Conservation (phyloP, 2,329 filamentous ascomycete genomes). For the Akanthomyces lecanii region DNA sequence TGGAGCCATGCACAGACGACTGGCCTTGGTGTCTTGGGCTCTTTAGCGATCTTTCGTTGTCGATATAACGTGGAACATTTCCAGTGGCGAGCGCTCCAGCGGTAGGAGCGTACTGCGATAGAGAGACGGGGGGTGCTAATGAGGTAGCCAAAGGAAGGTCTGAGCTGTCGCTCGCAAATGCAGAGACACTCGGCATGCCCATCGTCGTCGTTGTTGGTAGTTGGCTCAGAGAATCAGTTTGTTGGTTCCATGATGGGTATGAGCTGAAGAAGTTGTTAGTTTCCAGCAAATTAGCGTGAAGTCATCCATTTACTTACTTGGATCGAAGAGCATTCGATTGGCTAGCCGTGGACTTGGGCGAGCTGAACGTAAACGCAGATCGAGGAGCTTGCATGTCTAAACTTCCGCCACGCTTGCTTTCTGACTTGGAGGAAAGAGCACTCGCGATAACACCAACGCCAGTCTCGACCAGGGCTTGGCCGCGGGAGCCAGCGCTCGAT, state of each 20-base stretch:
- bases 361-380: constrained; percentile 54
- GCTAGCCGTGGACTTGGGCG: constrained; percentile 51
- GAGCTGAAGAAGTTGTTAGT: constrained; percentile 42
- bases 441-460: constrained; percentile 58
- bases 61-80: constrained; percentile 53
- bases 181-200: constrained; percentile 44
- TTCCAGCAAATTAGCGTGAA: background rate
- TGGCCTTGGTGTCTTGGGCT: constrained; percentile 52
- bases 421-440: constrained; percentile 50
- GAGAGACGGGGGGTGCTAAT: constrained; percentile 48
- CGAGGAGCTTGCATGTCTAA: constrained; percentile 54
- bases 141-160: constrained; percentile 51
- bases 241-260: constrained; percentile 51
- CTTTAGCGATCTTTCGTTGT: constrained; percentile 53
- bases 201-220: constrained; percentile 48
- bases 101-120: constrained; percentile 28
- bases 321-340: constrained; percentile 52
- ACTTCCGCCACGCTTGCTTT: constrained; percentile 45
- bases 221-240: constrained; percentile 31
- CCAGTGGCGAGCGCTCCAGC: constrained; percentile 34
- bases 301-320: constrained; percentile 45
- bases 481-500: constrained; percentile 69
- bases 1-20: constrained; percentile 49
- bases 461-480: constrained; percentile 67
- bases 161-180: constrained; percentile 46